Evolutionary conservation across 306 rosid genomes (phyloP).

Genomic region (Ormosia semicastrata): DNA sequence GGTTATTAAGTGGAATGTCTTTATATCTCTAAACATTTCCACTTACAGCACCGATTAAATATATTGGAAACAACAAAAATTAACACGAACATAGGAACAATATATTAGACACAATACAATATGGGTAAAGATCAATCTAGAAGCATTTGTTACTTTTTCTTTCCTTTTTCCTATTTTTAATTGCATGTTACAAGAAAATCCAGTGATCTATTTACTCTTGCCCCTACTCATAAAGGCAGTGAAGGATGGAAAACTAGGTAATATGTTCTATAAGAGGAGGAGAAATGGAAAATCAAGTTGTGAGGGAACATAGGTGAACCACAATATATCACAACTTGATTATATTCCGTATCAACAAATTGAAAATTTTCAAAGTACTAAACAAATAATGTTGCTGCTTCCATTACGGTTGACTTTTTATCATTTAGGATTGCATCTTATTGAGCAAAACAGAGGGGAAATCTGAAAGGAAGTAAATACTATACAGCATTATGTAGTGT

Average conservation of each 20-base stretch:
- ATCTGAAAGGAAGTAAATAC: neutral
- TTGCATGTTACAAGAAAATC: neutral
- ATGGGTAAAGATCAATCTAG: conserved; percentile 9
- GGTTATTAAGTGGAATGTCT: conserved; percentile 17
- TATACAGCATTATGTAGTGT: neutral
- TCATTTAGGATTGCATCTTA: conserved; percentile 19
- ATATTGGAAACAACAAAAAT: conserved; percentile 14
- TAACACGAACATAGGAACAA: neutral
- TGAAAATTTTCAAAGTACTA: neutral
- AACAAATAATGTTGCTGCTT: neutral
- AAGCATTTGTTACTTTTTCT: neutral
- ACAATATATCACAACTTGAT: conserved; percentile 8
- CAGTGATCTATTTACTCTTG: neutral
- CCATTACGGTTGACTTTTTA: neutral
- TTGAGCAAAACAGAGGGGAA: neutral
- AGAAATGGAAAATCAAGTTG: conserved; percentile 11
- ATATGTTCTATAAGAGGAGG: neutral
- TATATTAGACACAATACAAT: neutral
- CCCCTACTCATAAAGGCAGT: neutral
- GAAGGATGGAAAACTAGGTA: conserved; percentile 7
- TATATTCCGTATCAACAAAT: neutral
- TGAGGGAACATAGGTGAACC: neutral
- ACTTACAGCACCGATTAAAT: neutral
- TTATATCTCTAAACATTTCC: neutral
- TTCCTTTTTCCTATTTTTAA: neutral